These are phyloP conservation scores for Dothideomycetes sp. DNA, from an alignment of 2,329 filamentous ascomycete genomes.

Conservation along the genomic window DNA sequence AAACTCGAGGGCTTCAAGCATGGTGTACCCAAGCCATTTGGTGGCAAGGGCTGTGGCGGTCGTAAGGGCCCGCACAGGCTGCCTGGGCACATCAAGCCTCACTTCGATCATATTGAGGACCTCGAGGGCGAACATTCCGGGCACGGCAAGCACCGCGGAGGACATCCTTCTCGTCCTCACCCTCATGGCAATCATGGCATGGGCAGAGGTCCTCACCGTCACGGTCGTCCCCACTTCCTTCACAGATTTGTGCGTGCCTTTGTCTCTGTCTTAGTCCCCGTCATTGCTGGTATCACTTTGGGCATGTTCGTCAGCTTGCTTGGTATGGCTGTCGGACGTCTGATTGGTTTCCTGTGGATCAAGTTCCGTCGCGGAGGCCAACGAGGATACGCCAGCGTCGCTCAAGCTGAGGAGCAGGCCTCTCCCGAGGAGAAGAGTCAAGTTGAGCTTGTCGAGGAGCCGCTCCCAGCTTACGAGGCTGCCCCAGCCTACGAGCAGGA, in stretches of 20 bases:
- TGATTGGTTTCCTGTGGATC: slow-evolving; percentile 50
- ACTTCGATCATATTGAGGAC: slow-evolving; percentile 6
- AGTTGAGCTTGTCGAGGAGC: slow-evolving; percentile 11
- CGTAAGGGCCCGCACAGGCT: slow-evolving; percentile 11
- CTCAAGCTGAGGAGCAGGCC: slow-evolving; percentile 13
- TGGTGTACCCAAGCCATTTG: slow-evolving; percentile 12
- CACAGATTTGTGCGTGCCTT: slow-evolving; percentile 40
- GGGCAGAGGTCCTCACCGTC: slow-evolving; percentile 12
- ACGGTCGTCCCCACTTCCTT: slow-evolving; percentile 22
- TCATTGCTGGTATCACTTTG: slow-evolving; percentile 57
- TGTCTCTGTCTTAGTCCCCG: slow-evolving; percentile 54
- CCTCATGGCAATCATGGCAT: slow-evolving; percentile 14
- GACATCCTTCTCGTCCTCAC: slow-evolving; percentile 3
- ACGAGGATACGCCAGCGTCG: slow-evolving; percentile 20
- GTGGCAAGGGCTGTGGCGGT: slow-evolving; percentile 12
- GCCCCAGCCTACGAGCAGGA: slow-evolving; percentile 21
- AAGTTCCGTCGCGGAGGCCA: slow-evolving; percentile 38
- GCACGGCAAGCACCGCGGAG: not conserved
- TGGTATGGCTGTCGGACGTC: slow-evolving; percentile 54
- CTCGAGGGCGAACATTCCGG: not conserved
- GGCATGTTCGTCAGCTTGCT: slow-evolving; percentile 57
- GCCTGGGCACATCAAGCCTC: slow-evolving; percentile 17
- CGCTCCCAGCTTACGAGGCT: slow-evolving; percentile 22
- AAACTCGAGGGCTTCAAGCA: slow-evolving; percentile 31
- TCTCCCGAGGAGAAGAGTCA: slow-evolving; percentile 11